Percentiles rank a stretch among this genome's conserved stretches.
Evolutionary conservation across 1,284 basidiomycete species (phyloP).

Genomic region (Trametes sp.): DNA sequence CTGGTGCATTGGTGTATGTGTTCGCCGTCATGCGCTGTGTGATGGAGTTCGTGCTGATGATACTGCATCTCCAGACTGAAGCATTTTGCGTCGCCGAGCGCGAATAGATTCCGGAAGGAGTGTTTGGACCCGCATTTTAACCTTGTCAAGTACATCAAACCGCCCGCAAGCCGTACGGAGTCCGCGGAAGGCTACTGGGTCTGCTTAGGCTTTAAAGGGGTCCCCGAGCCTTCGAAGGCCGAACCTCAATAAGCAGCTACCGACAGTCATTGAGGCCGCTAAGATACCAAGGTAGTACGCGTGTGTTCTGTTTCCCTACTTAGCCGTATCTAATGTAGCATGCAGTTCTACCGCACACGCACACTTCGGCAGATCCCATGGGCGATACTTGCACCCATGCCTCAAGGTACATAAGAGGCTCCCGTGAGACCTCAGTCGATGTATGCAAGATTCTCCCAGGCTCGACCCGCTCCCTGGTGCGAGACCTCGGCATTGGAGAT

Average conservation of each 20-base stretch:
- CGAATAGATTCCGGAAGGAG: slow-evolving; percentile 60
- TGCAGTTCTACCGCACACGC: no score
- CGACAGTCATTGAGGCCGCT: no score
- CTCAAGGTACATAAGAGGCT: no score
- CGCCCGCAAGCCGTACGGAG: slow-evolving; percentile 68
- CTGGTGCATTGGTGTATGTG: slow-evolving; percentile 73
- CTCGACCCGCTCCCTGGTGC: no score
- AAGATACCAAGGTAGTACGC: no score
- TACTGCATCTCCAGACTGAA: slow-evolving; percentile 66
- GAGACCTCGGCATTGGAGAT: no score
- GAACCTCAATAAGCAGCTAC: background rate
- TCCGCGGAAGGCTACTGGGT: slow-evolving; percentile 82
- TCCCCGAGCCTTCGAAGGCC: background rate
- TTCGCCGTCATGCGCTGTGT: background rate
- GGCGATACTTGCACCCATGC: no score
- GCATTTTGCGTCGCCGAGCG: slow-evolving; percentile 71
- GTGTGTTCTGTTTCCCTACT: no score
- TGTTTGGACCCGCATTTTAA: slow-evolving; percentile 65
- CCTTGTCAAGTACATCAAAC: slow-evolving; percentile 67
- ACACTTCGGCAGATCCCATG: no score
- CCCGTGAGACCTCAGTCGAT: no score
- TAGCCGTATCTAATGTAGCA: no score
- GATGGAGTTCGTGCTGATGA: background rate
- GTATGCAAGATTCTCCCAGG: no score
- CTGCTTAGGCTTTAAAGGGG: slow-evolving; percentile 66